Evolutionary conservation across 805 yeast genomes (phyloP).

Genomic region (Ogataea dorogensis): DNA sequence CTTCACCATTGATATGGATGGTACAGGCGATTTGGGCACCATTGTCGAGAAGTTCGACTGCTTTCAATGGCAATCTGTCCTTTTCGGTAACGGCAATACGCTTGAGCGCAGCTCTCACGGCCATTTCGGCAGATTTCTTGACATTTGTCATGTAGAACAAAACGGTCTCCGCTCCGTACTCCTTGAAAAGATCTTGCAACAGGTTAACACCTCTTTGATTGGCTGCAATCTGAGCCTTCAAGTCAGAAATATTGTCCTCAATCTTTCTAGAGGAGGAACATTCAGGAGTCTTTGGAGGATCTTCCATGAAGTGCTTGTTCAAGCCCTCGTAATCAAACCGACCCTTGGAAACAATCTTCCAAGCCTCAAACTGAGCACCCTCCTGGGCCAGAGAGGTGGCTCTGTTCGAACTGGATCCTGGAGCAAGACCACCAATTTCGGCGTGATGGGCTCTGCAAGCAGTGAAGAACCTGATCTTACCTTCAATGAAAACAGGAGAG

Average conservation of each 20-base stretch:
- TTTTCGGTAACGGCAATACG: constrained; percentile 41
- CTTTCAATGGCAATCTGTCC: constrained; percentile 37
- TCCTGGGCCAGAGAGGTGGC: constrained; percentile 54
- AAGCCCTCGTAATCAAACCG: constrained; percentile 53
- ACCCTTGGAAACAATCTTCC: constrained; percentile 50
- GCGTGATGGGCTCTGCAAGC: constrained; percentile 65
- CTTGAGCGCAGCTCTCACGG: constrained; percentile 37
- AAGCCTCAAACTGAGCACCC: constrained; percentile 54
- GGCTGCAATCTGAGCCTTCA: constrained; percentile 50
- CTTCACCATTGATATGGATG: constrained; percentile 40
- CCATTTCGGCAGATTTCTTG: constrained; percentile 46
- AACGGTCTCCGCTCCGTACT: constrained; percentile 43
- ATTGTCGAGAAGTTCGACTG: constrained; percentile 54
- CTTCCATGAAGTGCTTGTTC: constrained; percentile 45
- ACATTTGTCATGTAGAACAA: constrained; percentile 48
- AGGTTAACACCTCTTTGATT: constrained; percentile 51
- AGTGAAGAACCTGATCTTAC: constrained; percentile 48
- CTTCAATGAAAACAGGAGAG: constrained; percentile 52
- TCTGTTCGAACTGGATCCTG: constrained; percentile 56
- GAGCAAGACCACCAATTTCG: constrained; percentile 58
- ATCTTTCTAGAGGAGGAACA: constrained; percentile 56
- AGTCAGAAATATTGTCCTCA: constrained; percentile 51
- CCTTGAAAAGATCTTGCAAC: constrained; percentile 41
- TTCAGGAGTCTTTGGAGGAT: constrained; percentile 47
- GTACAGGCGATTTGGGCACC: constrained; percentile 49